Conservation (phyloP, 148 eudicot genomes). For the Cornus controversa region DNA sequence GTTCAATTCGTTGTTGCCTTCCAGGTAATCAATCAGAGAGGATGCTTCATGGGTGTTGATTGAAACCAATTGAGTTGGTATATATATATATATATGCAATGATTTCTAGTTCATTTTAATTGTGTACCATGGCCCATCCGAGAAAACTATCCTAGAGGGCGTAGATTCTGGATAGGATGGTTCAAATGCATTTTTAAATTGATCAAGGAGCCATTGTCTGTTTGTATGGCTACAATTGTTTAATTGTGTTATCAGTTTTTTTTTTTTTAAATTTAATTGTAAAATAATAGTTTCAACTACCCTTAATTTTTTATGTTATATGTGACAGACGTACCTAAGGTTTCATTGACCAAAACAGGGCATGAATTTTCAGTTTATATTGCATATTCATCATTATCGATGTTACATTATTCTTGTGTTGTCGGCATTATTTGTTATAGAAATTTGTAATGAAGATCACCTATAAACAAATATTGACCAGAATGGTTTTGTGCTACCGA, state of each 20-base stretch:
- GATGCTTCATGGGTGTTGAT: not conserved
- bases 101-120: not conserved
- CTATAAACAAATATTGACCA: not conserved
- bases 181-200: not conserved
- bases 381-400: not conserved
- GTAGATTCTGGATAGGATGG: not conserved
- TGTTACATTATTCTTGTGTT: not conserved
- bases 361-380: not conserved
- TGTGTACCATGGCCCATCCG: not conserved
- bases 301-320: not conserved
- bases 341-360: conserved; percentile 10
- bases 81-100: conserved; percentile 1
- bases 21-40: not conserved
- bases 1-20: not conserved
- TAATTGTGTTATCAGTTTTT: not conserved
- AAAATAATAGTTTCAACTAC: not conserved
- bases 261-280: not conserved
- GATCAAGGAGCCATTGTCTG: too few species aligned
- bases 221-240: not conserved
- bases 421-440: not conserved
- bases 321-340: not conserved
- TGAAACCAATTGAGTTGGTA: not conserved
- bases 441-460: not conserved
- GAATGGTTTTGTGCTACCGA: not conserved
- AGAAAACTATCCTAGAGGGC: not conserved